Base-by-base conservation (phyloP, 2,329 filamentous ascomycete species). In the Kalmusia sp. region DNA sequence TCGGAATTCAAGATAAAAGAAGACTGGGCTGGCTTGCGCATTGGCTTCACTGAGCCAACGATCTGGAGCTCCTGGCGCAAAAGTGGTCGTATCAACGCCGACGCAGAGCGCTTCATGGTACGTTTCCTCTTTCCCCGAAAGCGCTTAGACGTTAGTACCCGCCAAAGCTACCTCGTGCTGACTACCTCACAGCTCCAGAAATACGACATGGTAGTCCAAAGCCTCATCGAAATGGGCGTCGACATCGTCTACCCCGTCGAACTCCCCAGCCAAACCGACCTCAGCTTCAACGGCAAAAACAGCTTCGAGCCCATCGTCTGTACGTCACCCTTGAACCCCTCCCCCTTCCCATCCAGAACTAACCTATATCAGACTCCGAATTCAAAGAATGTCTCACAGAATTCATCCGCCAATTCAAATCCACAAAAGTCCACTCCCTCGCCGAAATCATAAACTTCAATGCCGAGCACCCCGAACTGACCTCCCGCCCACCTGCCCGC, bases 371-470 rank as follows among this genome's bases (percentile, higher is more conserved):
- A 73, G 70, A 72, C 35, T 64, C 69, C 3, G 71, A 74, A 39
- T 74, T 73, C 58, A 71, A 69, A 50, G 66, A 71, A 7, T 67
- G 67, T 22, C 52, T 72, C 24, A 37, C 57, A 38, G 68, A 72
- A n/a, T 74, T 70, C 53, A 68, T 74, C 33, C 63, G 65, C 24
- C 63, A 72, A 45, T 70, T 72, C 56, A 68, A 64, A 37, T 58
- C 62, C 12, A 71, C 69, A 33, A 73, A 73, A 58, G 69, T 74
- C 7, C 69, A 72, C 56, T 72, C 69, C 3, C 61, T 73, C 19
- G 68, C 70, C 19, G 71, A 73, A 40, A 71, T 73, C 46, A 73
- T 73, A 41, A 70, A 74, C 54, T 73, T 72, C 59, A 74, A 74
- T 48, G 58, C 67, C 22, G 68, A 73, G 30, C 70, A 74, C 30